Percentiles rank a stretch among this genome's conserved stretches.
phyloP scores from a whole-genome alignment of 768 basidiomycete species.

The Lentinus brumalis region DNA sequence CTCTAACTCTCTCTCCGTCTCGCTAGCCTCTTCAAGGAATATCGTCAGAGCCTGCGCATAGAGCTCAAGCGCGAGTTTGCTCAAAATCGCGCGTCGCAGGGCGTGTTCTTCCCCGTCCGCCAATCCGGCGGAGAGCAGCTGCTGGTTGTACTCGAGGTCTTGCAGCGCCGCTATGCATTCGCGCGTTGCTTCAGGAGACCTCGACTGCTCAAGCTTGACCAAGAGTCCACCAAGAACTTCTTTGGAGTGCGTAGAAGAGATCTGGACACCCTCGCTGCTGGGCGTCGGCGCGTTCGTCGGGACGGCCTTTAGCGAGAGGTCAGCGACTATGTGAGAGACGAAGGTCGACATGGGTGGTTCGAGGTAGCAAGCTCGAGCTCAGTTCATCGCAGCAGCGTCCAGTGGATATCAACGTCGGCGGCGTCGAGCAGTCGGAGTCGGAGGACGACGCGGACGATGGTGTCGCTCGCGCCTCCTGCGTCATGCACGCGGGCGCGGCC shows the following conservation, averaged over 20 bases:
- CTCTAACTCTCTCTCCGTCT: constrained; percentile 74
- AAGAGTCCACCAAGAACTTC: constrained; percentile 42
- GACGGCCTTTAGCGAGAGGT: constrained; percentile 32
- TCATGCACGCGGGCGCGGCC: too few relatives aligned
- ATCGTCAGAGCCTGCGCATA: constrained; percentile 68
- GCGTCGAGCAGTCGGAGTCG: too few relatives aligned
- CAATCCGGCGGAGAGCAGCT: constrained; percentile 8
- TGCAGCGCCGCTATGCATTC: constrained; percentile 34
- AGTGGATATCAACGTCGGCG: too few relatives aligned
- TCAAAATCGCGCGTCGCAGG: constrained; percentile 46
- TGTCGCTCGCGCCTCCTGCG: too few relatives aligned
- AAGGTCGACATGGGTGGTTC: constrained; percentile 37
- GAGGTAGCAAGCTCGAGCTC: not conserved
- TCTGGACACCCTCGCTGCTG: not conserved
- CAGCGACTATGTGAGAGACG: constrained; percentile 39
- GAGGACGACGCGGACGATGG: too few relatives aligned
- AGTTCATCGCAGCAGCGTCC: not conserved
- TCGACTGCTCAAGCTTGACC: constrained; percentile 38
- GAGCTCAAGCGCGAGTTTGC: constrained; percentile 53
- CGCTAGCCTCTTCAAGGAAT: constrained; percentile 64
- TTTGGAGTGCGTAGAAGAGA: constrained; percentile 23
- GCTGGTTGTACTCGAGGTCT: constrained; percentile 18
- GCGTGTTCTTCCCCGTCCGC: constrained; percentile 35
- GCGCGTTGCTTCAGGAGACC: constrained; percentile 30
- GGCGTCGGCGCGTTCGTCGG: not conserved